Percentiles rank a stretch among this genome's conserved stretches.
These are phyloP conservation scores for Cupressus sempervirens DNA, from an alignment of 75 land plant species.

Conservation along the genomic window DNA sequence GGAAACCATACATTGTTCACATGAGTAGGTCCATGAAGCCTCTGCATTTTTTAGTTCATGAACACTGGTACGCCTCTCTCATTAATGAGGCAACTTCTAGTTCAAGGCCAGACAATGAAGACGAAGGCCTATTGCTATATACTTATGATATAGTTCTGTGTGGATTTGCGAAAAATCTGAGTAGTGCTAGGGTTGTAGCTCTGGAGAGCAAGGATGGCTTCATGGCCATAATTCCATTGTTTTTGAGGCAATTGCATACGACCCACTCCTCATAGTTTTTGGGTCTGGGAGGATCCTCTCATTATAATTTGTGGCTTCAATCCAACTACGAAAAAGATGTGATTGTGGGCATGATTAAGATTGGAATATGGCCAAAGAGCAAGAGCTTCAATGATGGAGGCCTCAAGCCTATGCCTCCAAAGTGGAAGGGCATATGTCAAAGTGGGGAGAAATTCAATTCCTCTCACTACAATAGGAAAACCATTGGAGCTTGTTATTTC, in stretches of 20 bases:
- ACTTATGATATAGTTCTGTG: constrained; percentile 34
- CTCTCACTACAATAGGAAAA: no score
- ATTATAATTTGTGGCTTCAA: no score
- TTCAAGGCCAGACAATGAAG: not conserved
- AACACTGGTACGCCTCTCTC: constrained; percentile 31
- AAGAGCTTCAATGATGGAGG: constrained; percentile 30
- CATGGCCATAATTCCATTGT: no score
- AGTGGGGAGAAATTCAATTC: no score
- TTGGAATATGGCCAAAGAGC: constrained; percentile 53
- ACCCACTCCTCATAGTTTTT: no score
- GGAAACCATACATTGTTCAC: constrained; percentile 29
- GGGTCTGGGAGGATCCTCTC: no score
- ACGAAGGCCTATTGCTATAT: constrained; percentile 23
- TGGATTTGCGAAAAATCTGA: constrained; percentile 51
- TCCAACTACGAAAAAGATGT: constrained; percentile 39
- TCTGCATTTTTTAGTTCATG: constrained; percentile 15
- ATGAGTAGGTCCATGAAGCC: constrained; percentile 21
- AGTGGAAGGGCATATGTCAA: no score
- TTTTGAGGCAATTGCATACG: no score
- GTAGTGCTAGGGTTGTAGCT: no score
- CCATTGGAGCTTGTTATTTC: no score
- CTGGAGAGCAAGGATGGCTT: no score
- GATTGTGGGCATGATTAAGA: constrained; percentile 50
- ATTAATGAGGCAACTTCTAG: constrained; percentile 9
- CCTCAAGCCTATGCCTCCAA: constrained; percentile 7